Base-by-base conservation (phyloP, 1,139 yeast genomes). In the Sugiyamaella grinbergsii region DNA sequence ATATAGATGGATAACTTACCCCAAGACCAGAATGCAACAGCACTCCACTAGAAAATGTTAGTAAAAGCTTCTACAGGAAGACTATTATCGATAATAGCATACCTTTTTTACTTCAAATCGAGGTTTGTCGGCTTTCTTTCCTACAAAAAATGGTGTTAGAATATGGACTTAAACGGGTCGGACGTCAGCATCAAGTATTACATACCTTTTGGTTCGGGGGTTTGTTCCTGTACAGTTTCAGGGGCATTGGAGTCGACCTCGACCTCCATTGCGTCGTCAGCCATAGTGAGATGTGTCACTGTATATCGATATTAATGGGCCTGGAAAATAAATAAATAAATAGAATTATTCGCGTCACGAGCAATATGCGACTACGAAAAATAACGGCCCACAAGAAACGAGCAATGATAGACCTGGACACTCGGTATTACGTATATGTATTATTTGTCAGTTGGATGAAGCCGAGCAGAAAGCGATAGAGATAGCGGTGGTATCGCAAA, bases 21-120 rank as follows among this genome's bases (percentile, higher is more conserved):
- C 98, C 98, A 94, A 1, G 97, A 90, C 99, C 99, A 94, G 66
- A 93, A 90, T 15, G 98, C 98, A 49, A 94, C 98, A 0, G 98
- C 98, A 13, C 96, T 90, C 98, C 98, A 93, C 74, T 69, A 51
- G 10, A n/a, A 18, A 8, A 16, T 29, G 52, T 44, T 49, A 44
- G 49, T 19, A 33, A 10, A 7, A 15, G 6, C 13, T 8, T 11
- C 24, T 11, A 8, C 39, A 19, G 6, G 19, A n/a, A 16, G 29
- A n/a, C 22, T 15, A 13, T 19, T 18, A 36, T 26, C 11, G 7
- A 7, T 11, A 42, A 16, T 26, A 8, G n/a, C 19, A 26, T 53
- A 68, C 72, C 62, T 83, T 84, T 62, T 82, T 81, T 45, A 85
- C 82, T 62, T 84, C 89, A 59, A 84, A 83, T 60, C 83, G 74